These are phyloP conservation scores for Candida patagonica DNA, from an alignment of 805 yeast genomes.

Conservation along the genomic window DNA sequence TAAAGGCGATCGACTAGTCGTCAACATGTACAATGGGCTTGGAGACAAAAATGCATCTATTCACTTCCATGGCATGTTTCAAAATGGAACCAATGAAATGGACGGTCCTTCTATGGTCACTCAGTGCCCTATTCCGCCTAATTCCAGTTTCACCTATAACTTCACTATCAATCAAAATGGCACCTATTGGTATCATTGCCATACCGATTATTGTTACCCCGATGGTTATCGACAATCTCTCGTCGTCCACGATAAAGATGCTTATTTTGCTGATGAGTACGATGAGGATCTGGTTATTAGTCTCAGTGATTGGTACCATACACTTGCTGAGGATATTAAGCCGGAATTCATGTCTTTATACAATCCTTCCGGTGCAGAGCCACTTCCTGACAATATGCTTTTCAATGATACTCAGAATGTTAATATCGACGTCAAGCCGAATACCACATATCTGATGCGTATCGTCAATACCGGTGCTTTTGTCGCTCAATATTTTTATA, in stretches of 20 bases:
- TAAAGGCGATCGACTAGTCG: constrained; percentile 68
- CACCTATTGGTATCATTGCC: constrained; percentile 96
- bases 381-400: constrained; percentile 75
- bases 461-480: constrained; percentile 84
- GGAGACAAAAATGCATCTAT: constrained; percentile 59
- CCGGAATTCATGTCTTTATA: constrained; percentile 52
- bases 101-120: constrained; percentile 87
- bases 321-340: constrained; percentile 39
- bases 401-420: constrained; percentile 55
- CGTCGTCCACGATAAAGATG: constrained; percentile 67
- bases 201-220: constrained; percentile 80
- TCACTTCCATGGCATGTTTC: constrained; percentile 94
- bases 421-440: constrained; percentile 56
- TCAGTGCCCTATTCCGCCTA: constrained; percentile 86
- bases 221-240: constrained; percentile 63
- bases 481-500: constrained; percentile 78
- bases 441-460: constrained; percentile 74
- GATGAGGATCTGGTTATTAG: constrained; percentile 70
- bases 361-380: constrained; percentile 98
- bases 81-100: constrained; percentile 65
- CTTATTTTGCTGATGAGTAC: constrained; percentile 57
- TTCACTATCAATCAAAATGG: constrained; percentile 87
- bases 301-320: constrained; percentile 85
- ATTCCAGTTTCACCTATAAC: constrained; percentile 55
- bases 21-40: constrained; percentile 70